Evolutionary conservation across 352 stramenopile species (phyloP).

Genomic region (Pythium pectinolyticum): DNA sequence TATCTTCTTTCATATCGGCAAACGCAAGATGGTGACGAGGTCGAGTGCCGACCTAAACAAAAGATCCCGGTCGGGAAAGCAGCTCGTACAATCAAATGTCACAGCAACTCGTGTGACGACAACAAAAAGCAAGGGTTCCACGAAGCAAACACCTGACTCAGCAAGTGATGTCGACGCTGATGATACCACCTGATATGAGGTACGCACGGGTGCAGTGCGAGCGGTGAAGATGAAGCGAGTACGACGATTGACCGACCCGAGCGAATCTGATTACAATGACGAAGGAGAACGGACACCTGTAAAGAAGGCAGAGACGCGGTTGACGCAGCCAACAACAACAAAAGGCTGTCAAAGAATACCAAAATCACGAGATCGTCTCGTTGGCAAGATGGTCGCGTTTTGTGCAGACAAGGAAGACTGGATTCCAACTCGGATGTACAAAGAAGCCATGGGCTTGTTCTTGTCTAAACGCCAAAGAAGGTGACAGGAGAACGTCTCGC

Average conservation of each 20-base stretch:
- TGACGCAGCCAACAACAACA: not conserved
- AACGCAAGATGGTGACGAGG: no score
- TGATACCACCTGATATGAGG: not conserved
- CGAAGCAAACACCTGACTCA: no score
- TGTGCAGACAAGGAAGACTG: constrained; percentile 24
- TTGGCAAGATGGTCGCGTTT: constrained; percentile 22
- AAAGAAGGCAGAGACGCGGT: not conserved
- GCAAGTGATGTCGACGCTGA: no score
- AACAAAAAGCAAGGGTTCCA: no score
- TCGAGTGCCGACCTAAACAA: no score
- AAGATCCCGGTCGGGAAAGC: no score
- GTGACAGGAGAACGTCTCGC: not conserved
- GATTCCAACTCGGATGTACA: constrained; percentile 7
- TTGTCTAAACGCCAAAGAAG: constrained; percentile 3
- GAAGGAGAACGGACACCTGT: not conserved
- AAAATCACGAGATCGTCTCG: not conserved
- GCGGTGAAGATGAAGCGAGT: constrained; percentile 4
- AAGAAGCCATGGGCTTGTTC: constrained; percentile 16
- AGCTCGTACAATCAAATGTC: no score
- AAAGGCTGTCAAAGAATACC: not conserved
- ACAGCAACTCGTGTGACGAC: no score
- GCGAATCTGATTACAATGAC: not conserved
- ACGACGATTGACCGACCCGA: not conserved
- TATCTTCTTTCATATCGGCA: no score
- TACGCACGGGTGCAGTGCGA: not conserved